phyloP scores from a whole-genome alignment of 306 rosid species.

The Gastrolobium villosum region DNA sequence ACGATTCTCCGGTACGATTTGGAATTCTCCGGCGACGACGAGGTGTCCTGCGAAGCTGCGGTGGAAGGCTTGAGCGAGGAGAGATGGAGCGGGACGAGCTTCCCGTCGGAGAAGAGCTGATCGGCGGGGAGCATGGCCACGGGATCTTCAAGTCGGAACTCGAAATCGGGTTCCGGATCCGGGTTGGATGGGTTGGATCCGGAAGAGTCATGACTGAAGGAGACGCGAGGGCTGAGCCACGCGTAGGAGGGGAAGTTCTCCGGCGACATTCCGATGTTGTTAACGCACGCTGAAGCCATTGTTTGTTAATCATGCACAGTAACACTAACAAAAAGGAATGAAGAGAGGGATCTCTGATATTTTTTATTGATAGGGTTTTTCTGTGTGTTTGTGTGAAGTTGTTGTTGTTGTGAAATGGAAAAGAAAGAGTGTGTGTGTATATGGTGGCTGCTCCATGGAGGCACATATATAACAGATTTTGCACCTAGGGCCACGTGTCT shows the following conservation, averaged over 20 bases:
- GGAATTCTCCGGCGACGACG: constrained; percentile 48
- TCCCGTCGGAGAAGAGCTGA: constrained; percentile 89
- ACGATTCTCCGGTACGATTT: constrained; percentile 54
- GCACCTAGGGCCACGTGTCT: too few species aligned
- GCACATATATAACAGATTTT: too few species aligned
- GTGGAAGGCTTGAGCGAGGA: constrained; percentile 56
- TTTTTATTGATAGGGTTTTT: too few species aligned
- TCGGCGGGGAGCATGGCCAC: constrained; percentile 93
- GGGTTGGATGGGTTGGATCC: constrained; percentile 38
- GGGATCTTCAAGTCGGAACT: constrained; percentile 88
- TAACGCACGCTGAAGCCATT: constrained; percentile 7
- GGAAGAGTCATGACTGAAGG: constrained; percentile 59
- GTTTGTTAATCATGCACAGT: too few species aligned
- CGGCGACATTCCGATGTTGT: constrained; percentile 77
- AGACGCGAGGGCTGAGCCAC: constrained; percentile 72
- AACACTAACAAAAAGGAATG: too few species aligned
- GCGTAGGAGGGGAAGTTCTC: constrained; percentile 76
- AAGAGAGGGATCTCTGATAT: too few species aligned
- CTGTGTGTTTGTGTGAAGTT: too few species aligned
- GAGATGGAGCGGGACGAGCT: constrained; percentile 81
- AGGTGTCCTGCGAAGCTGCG: neutral
- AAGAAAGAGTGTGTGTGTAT: too few species aligned
- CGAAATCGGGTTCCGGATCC: constrained; percentile 65
- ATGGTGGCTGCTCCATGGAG: too few species aligned
- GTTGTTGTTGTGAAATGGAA: too few species aligned